These are phyloP conservation scores for Astrothelium subdiscretum DNA, from an alignment of 495 filamentous ascomycete species.

Conservation along the genomic window DNA sequence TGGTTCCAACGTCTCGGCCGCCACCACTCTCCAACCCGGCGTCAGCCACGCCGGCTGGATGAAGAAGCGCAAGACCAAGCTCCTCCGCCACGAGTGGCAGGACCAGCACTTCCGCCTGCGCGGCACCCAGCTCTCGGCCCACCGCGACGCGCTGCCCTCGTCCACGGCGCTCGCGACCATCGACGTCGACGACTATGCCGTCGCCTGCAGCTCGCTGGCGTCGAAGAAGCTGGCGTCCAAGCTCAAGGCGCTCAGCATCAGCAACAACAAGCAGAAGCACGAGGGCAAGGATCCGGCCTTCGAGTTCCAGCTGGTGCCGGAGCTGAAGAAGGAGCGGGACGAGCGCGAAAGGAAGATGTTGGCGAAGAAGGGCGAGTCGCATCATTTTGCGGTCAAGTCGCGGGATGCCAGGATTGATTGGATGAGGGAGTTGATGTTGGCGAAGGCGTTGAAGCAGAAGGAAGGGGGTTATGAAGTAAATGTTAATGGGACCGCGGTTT, in stretches of 20 bases:
- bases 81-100: conserved; percentile 90
- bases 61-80: conserved; percentile 84
- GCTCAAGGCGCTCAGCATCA: conserved; percentile 72
- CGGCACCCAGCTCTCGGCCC: conserved; percentile 76
- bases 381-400: conserved; percentile 82
- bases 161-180: conserved; percentile 64
- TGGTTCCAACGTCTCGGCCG: background rate
- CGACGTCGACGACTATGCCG: conserved; percentile 89
- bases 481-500: conserved; percentile 73
- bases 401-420: conserved; percentile 90
- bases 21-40: conserved; percentile 19
- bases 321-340: conserved; percentile 37
- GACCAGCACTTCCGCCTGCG: conserved; percentile 76
- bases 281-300: conserved; percentile 56
- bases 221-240: conserved; percentile 73
- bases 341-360: conserved; percentile 28
- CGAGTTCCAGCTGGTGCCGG: conserved; percentile 81
- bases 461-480: conserved; percentile 68
- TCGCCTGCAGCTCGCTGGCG: conserved; percentile 70
- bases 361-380: conserved; percentile 52
- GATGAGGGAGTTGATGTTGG: conserved; percentile 97
- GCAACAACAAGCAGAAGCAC: conserved; percentile 7
- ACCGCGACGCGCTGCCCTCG: conserved; percentile 48
- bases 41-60: conserved; percentile 71
- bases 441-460: conserved; percentile 76